These are phyloP conservation scores for Scheffersomyces stipitis DNA, from an alignment of 805 yeast genomes.

Conservation along the genomic window DNA sequence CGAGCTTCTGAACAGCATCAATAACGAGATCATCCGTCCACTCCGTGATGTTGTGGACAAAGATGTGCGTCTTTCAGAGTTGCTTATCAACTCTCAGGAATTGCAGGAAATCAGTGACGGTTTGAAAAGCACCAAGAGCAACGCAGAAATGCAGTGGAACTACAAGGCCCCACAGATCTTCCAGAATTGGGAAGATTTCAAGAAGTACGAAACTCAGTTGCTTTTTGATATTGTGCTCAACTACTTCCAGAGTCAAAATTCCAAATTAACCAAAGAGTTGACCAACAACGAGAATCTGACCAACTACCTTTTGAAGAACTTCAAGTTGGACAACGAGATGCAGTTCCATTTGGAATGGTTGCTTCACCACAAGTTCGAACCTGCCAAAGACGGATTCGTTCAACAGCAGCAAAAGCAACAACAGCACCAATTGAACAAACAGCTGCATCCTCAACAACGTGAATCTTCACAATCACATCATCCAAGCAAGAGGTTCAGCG, in stretches of 20 bases:
- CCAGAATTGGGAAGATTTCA: slow-evolving; percentile 72
- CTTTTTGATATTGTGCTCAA: slow-evolving; percentile 64
- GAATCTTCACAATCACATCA: no score
- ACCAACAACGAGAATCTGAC: slow-evolving; percentile 59
- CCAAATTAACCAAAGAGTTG: slow-evolving; percentile 22
- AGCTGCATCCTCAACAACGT: not conserved
- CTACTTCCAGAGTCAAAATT: slow-evolving; percentile 45
- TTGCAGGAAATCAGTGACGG: slow-evolving; percentile 36
- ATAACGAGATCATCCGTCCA: slow-evolving; percentile 55
- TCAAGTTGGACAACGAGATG: slow-evolving; percentile 39
- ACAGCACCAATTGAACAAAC: slow-evolving; percentile 6
- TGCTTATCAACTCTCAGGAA: slow-evolving; percentile 48
- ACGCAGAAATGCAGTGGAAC: slow-evolving; percentile 66
- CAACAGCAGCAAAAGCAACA: slow-evolving; percentile 11
- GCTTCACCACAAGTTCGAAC: slow-evolving; percentile 23
- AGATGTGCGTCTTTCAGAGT: slow-evolving; percentile 56
- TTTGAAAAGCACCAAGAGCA: slow-evolving; percentile 15
- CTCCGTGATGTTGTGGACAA: slow-evolving; percentile 52
- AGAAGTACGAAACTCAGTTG: slow-evolving; percentile 55
- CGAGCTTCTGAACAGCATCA: slow-evolving; percentile 45
- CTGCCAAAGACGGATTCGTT: slow-evolving; percentile 7
- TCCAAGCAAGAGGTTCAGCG: slow-evolving; percentile 7
- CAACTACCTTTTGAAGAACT: slow-evolving; percentile 57
- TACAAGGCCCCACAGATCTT: slow-evolving; percentile 74
- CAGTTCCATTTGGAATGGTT: slow-evolving; percentile 33